phyloP scores from a whole-genome alignment of 2,329 filamentous ascomycete genomes.

The Phyllosticta ampelicida region DNA sequence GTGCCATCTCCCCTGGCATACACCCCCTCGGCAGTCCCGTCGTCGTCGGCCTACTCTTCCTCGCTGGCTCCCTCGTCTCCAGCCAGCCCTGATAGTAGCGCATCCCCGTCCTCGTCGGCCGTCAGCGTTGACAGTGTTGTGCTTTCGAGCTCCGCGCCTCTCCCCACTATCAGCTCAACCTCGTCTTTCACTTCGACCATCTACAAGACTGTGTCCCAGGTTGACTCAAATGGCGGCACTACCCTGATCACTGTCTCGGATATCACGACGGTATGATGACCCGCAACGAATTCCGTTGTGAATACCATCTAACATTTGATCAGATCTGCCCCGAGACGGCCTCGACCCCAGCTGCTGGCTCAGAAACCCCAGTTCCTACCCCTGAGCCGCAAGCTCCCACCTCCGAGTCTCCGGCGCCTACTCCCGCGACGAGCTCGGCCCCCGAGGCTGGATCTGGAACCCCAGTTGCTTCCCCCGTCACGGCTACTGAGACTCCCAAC shows the following conservation, averaged over 20 bases:
- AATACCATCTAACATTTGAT: not conserved
- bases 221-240: not conserved
- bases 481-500: not conserved
- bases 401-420: too few species aligned
- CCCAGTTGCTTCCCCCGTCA: not conserved
- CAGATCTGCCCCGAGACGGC: slow-evolving; percentile 8
- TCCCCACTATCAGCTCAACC: slow-evolving; percentile 3
- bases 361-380: not conserved
- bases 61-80: not conserved
- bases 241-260: not conserved
- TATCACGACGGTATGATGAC: not conserved
- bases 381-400: not conserved
- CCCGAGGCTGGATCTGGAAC: not conserved
- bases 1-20: not conserved
- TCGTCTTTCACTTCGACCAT: slow-evolving; percentile 1
- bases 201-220: not conserved
- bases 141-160: not conserved
- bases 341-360: not conserved
- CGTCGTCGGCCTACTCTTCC: not conserved
- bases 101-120: not conserved
- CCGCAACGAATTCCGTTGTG: not conserved
- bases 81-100: not conserved
- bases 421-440: slow-evolving; percentile 2
- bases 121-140: not conserved
- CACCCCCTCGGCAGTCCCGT: slow-evolving; percentile 3